Evolutionary conservation across 305 asterid genomes (phyloP).

Genomic region (Fraxinus greggii): DNA sequence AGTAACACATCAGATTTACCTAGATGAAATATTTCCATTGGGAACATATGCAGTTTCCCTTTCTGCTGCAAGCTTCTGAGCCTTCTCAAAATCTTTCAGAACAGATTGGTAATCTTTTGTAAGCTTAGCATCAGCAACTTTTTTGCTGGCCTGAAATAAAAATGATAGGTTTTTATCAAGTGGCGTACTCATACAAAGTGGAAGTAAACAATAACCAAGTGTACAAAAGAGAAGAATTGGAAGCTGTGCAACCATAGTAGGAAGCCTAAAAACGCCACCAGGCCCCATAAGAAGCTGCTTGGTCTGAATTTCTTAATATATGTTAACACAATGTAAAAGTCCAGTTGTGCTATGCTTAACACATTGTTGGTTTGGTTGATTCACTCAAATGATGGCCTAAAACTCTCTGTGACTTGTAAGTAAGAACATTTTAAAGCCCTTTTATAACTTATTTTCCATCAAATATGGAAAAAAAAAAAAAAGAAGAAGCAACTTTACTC

Average conservation of each 20-base stretch:
- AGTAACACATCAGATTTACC: slow-evolving; percentile 30
- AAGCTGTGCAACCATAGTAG: neutral
- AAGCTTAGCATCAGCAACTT: slow-evolving; percentile 64
- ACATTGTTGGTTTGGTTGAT: neutral
- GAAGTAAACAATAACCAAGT: neutral
- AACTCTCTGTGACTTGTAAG: neutral
- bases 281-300: neutral
- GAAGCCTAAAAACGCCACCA: neutral
- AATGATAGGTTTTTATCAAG: neutral
- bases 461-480: neutral
- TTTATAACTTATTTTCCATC: neutral
- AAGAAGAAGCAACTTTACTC: neutral
- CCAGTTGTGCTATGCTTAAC: neutral
- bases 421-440: neutral
- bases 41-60: slow-evolving; percentile 43
- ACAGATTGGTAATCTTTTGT: slow-evolving; percentile 63
- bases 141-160: slow-evolving; percentile 49
- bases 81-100: slow-evolving; percentile 63
- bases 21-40: slow-evolving; percentile 35
- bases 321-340: neutral
- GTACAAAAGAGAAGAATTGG: neutral
- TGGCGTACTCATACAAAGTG: neutral
- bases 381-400: neutral
- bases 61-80: slow-evolving; percentile 61
- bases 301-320: neutral